phyloP scores from a whole-genome alignment of 306 rosid genomes.

The Erythrophleum fordii region DNA sequence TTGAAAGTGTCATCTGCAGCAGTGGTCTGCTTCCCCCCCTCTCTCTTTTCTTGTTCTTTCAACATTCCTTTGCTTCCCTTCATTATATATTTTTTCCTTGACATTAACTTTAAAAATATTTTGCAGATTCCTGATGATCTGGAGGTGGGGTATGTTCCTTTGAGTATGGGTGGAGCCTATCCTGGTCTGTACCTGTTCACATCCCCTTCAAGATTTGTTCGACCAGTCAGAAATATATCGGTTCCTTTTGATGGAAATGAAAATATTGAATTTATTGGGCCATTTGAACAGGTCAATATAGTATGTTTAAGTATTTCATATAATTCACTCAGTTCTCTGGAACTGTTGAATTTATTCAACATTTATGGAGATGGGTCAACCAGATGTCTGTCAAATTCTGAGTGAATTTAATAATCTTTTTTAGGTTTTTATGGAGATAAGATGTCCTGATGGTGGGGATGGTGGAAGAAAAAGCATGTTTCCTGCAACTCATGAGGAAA shows the following conservation, averaged over 20 bases:
- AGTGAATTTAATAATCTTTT: slow-evolving; percentile 11
- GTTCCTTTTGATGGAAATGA: slow-evolving; percentile 58
- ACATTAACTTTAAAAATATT: slow-evolving; percentile 33
- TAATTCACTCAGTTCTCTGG: slow-evolving; percentile 1
- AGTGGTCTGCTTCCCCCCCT: slow-evolving; percentile 51
- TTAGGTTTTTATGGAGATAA: slow-evolving; percentile 94
- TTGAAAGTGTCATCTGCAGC: slow-evolving; percentile 70
- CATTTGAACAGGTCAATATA: slow-evolving; percentile 87
- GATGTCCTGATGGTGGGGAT: slow-evolving; percentile 93
- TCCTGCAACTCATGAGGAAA: slow-evolving; percentile 97
- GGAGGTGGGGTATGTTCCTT: slow-evolving; percentile 93
- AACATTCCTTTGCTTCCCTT: slow-evolving; percentile 18
- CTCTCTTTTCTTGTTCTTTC: too few species aligned
- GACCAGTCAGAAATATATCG: slow-evolving; percentile 86
- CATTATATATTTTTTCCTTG: slow-evolving; percentile 16
- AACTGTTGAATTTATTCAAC: slow-evolving; percentile 1
- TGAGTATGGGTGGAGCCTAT: slow-evolving; percentile 89
- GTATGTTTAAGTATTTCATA: background rate
- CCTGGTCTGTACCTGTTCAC: slow-evolving; percentile 90
- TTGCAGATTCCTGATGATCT: slow-evolving; percentile 85
- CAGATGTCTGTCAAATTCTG: slow-evolving; percentile 9
- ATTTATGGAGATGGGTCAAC: background rate
- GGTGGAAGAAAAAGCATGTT: slow-evolving; percentile 83
- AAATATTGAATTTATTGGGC: slow-evolving; percentile 84
- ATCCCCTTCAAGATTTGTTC: slow-evolving; percentile 80